These are phyloP conservation scores for Pseudotulostoma volvatum DNA, from an alignment of 495 filamentous ascomycete genomes.

Conservation along the genomic window DNA sequence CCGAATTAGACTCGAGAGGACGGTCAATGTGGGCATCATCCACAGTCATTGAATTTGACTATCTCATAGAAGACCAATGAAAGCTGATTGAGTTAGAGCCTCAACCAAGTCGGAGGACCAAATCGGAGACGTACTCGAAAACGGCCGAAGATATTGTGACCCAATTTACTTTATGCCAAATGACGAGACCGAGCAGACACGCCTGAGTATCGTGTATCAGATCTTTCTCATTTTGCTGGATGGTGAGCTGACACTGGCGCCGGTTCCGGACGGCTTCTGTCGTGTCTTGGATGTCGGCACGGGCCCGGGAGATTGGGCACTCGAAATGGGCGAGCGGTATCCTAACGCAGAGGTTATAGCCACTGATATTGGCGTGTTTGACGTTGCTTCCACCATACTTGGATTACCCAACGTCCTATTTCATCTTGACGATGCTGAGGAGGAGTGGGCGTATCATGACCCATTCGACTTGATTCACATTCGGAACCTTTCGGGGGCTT, in stretches of 20 bases:
- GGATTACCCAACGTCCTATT: slow-evolving; percentile 51
- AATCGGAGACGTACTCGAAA: slow-evolving; percentile 40
- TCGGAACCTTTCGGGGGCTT: slow-evolving; percentile 45
- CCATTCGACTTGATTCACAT: slow-evolving; percentile 52
- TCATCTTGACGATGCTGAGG: slow-evolving; percentile 50
- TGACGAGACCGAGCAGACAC: slow-evolving; percentile 57
- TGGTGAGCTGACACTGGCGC: slow-evolving; percentile 40
- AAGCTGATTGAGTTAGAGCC: slow-evolving; percentile 22
- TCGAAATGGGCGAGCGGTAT: slow-evolving; percentile 47
- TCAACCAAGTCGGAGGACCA: slow-evolving; percentile 44
- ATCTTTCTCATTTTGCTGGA: slow-evolving; percentile 46
- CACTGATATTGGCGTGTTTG: slow-evolving; percentile 43
- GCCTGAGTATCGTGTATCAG: slow-evolving; percentile 50
- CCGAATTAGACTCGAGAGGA: neutral
- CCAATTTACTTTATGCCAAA: slow-evolving; percentile 59
- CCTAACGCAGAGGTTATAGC: slow-evolving; percentile 49
- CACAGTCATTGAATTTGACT: neutral
- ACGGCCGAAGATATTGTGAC: slow-evolving; percentile 51
- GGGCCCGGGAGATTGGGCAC: slow-evolving; percentile 59
- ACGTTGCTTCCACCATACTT: slow-evolving; percentile 27
- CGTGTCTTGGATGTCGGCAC: slow-evolving; percentile 56
- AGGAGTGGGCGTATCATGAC: slow-evolving; percentile 37
- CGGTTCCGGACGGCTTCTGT: slow-evolving; percentile 29
- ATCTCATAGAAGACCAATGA: neutral
- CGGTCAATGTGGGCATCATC: slow-evolving; percentile 1